These are phyloP conservation scores for Pseudohyphozyma bogoriensis DNA, from an alignment of 768 basidiomycete genomes.

Conservation along the genomic window DNA sequence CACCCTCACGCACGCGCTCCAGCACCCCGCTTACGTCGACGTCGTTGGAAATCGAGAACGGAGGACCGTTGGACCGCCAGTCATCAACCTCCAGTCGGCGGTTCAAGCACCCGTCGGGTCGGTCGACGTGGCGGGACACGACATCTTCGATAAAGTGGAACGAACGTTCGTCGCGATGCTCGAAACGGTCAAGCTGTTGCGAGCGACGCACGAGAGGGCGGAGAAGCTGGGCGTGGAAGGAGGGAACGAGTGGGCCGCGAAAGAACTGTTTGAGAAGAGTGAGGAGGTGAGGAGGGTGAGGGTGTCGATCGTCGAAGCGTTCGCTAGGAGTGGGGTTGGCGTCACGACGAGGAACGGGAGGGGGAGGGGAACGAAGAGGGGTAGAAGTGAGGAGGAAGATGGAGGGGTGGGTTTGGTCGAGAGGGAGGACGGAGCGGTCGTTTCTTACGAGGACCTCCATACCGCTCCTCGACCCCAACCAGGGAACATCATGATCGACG, in stretches of 20 bases:
- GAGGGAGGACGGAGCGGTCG: too few relatives aligned
- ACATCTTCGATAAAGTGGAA: background rate
- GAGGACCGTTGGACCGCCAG: background rate
- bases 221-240: too few relatives aligned
- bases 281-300: background rate
- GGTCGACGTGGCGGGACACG: background rate
- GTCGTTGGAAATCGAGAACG: slow-evolving; percentile 3
- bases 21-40: slow-evolving; percentile 5
- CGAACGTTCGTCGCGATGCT: background rate
- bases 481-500: too few relatives aligned
- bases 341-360: too few relatives aligned
- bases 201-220: background rate
- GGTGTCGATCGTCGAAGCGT: background rate
- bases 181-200: background rate
- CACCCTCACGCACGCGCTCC: background rate
- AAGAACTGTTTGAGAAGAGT: background rate
- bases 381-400: too few relatives aligned
- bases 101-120: background rate
- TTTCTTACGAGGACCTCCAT: too few relatives aligned
- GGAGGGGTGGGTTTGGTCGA: too few relatives aligned
- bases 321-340: too few relatives aligned
- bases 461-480: too few relatives aligned
- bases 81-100: background rate
- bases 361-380: too few relatives aligned
- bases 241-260: background rate